Base-by-base conservation (phyloP, 202 grass and related monocot species). In the Bolboschoenoplectus hybrid region DNA sequence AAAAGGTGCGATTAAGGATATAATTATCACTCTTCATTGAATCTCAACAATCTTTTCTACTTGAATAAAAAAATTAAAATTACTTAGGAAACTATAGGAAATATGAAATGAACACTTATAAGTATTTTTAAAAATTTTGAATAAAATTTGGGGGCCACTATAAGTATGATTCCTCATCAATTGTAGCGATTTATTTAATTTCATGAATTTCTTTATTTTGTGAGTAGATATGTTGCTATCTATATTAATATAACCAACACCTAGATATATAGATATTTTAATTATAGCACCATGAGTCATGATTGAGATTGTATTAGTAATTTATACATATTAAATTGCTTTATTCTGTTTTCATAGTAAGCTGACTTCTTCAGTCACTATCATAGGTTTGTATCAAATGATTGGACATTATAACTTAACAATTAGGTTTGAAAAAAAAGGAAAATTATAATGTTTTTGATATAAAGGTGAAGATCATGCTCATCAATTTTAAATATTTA, bases 321-420 rank as follows among this genome's bases (percentile, higher is more conserved):
- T 62, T 62, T 6, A 26, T 26, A n/a, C 58, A 62, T 7, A 62
- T 62, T 26, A 19, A 4, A 62, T 62, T 20, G n/a, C 7, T 17
- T 20, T 62, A 26, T 26, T 26, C 26, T 26, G 10, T 68, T 17
- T 68, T 14, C 13, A 40, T 38, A 67, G 12, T 67, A 12, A 39
- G 35, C 11, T 67, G 64, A 40, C 65, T 41, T 32, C 10, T 67
- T 16, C 6, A 67, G 36, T 16, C 56, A 58, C 1, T 12, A 10
- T 55, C 14, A 4, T 58, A 58, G 17, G 5, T 13, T 41, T 16
- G 65, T 16, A 68, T 41, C 6, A 68, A 68, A 40, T 41, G 65
- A 68, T 68, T 68, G 36, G 65, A 41, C 38, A 41, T 68, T 40
- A 40, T 14, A 68, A 68, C 5, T 68, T 68, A 67, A 39, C 64